Evolutionary conservation across 441 rosid genomes (phyloP).

Genomic region (Arabidopsis lyrata): DNA sequence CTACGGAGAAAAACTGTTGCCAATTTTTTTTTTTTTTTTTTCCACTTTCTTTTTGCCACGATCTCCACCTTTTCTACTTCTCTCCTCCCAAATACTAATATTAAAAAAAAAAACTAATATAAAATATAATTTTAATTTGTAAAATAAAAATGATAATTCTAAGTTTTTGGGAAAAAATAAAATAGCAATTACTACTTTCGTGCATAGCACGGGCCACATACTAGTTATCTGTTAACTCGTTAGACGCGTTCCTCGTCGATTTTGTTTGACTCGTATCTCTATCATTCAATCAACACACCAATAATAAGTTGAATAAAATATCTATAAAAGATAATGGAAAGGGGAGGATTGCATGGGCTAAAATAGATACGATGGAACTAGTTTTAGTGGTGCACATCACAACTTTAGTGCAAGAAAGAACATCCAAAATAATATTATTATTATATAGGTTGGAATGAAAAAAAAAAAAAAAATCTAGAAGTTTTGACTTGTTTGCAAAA

Average conservation of each 20-base stretch:
- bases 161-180: too few species aligned
- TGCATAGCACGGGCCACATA: too few species aligned
- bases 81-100: too few species aligned
- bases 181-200: too few species aligned
- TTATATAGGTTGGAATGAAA: constrained; percentile 15
- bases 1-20: too few species aligned
- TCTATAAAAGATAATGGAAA: constrained; percentile 7
- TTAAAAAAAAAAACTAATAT: too few species aligned
- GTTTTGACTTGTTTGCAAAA: constrained; percentile 24
- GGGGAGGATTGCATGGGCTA: constrained; percentile 17
- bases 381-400: constrained; percentile 16
- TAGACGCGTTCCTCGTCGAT: constrained; percentile 21
- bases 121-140: too few species aligned
- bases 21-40: too few species aligned
- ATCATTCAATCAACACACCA: constrained; percentile 15
- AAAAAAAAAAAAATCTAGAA: background rate
- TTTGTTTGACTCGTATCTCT: constrained; percentile 6
- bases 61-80: too few species aligned
- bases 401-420: constrained; percentile 18
- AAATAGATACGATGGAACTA: background rate
- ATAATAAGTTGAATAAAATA: background rate
- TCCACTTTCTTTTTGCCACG: too few species aligned
- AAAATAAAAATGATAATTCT: too few species aligned
- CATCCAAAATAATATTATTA: constrained; percentile 21
- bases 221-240: background rate